Evolutionary conservation across 1,284 basidiomycete species (phyloP), one percentile per base, ranked within the genome.

Genomic region (Melampsora occidentalis): DNA sequence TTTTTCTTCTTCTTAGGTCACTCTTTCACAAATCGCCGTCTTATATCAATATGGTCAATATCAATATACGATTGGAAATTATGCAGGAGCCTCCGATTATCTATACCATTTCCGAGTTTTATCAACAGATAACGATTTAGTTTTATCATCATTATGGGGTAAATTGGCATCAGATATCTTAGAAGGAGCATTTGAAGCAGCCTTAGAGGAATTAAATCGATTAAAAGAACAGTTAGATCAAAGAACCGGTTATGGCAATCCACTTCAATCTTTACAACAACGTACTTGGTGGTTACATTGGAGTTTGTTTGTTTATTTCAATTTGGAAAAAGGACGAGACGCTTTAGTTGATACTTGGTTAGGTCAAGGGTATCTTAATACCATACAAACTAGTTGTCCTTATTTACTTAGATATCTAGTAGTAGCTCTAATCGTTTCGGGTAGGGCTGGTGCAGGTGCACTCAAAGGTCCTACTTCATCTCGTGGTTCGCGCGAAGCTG

Each of bases 221-320:
- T 88, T 99, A 22, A 89, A 93, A 59, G 96, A 99, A 78, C 86
- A 90, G 77, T 91, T 99, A 82, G 96, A 99, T 84, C 88, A 90
- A 6, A 48, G 72, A 22, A 76, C 72, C 9, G 72, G 72, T 20
- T 76, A 62, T 25, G 86, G 88, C 22, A 86, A 88, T 63, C 90
- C 91, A 5, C 88, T 93, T 71, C 87, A 87, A 67, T 94, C 93
- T 82, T 87, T 97, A 70, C 94, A 96, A 84, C 92, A 94, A 31
- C 89, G 97, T 78, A 93, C 93, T 67, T 98, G 96, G 95, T 88
- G 97, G 77, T 89, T 94, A 16, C 97, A 99, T 86, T 99, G 96
- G 96, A 93, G 91, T 20, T 89, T 99, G 69, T 99, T 98, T 84
- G 93, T 98, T 79, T 98, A 95, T 85, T 98, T 96, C 87, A 97